Percentiles rank a stretch among this genome's conserved stretches.
Evolutionary conservation across 2,329 filamentous ascomycete species (phyloP).

Genomic region (Onygena corvina): DNA sequence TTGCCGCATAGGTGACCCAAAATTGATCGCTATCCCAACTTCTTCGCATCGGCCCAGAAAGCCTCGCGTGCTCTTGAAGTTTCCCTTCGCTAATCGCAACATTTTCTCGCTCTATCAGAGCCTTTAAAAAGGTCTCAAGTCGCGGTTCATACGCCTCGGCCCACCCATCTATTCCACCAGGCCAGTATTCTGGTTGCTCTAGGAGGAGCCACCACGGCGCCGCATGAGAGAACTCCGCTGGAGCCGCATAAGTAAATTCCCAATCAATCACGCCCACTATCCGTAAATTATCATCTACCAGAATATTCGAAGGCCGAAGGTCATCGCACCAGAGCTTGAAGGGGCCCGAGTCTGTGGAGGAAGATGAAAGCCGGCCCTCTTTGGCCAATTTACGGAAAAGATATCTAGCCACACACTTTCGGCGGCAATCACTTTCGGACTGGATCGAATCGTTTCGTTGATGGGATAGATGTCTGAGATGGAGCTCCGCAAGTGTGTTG

Average conservation of each 20-base stretch:
- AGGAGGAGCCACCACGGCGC: conserved; percentile 34
- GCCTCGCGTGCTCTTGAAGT: conserved; percentile 13
- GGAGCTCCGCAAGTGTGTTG: conserved; percentile 29
- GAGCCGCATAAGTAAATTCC: conserved; percentile 35
- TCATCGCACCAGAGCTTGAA: conserved; percentile 33
- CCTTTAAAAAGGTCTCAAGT: conserved; percentile 15
- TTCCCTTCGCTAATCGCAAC: conserved; percentile 5
- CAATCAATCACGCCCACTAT: conserved; percentile 32
- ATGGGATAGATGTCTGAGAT: conserved; percentile 31
- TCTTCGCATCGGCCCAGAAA: conserved; percentile 16
- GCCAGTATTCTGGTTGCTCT: conserved; percentile 17
- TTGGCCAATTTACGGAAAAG: conserved; percentile 15
- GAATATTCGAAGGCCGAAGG: conserved; percentile 31
- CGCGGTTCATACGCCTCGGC: conserved; percentile 11
- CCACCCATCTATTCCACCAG: conserved; percentile 13
- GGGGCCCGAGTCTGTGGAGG: conserved; percentile 22
- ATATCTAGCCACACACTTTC: conserved; percentile 15
- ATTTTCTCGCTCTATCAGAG: conserved; percentile 14
- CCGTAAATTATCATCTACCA: conserved; percentile 26
- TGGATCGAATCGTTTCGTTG: conserved; percentile 31
- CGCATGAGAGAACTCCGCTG: conserved; percentile 29
- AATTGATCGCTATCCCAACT: conserved; percentile 19
- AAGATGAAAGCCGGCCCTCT: conserved; percentile 1
- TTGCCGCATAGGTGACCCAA: conserved; percentile 16
- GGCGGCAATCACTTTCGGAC: conserved; percentile 17